These are phyloP conservation scores for Candida odintsovae DNA, from an alignment of 805 yeast genomes.

Conservation along the genomic window DNA sequence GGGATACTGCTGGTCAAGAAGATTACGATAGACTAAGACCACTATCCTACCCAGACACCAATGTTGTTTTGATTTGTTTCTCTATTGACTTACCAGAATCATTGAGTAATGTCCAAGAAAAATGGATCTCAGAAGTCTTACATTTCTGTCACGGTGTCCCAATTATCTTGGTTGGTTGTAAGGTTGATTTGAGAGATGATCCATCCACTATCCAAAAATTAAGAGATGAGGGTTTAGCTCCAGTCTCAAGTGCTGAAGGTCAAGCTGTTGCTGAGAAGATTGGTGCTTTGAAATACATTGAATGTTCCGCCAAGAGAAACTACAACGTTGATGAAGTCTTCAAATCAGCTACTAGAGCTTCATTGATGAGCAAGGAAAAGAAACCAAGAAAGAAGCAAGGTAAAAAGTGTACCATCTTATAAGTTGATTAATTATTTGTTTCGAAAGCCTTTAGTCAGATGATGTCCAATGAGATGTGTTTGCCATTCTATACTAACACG, in stretches of 20 bases:
- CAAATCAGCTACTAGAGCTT: constrained; percentile 89
- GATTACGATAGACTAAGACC: constrained; percentile 94
- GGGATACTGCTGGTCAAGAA: constrained; percentile 99
- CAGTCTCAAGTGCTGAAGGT: constrained; percentile 79
- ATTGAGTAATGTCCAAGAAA: constrained; percentile 88
- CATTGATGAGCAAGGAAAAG: constrained; percentile 49
- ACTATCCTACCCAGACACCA: constrained; percentile 85
- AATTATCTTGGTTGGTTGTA: constrained; percentile 88
- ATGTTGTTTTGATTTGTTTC: constrained; percentile 88
- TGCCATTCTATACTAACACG: not conserved
- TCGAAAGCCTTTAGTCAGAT: not conserved
- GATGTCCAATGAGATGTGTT: not conserved
- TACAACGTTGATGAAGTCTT: constrained; percentile 91
- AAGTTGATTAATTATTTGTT: constrained; percentile 10
- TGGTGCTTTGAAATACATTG: constrained; percentile 81
- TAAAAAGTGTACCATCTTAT: constrained; percentile 62
- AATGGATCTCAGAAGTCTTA: constrained; percentile 90
- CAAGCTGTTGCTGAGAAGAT: constrained; percentile 83
- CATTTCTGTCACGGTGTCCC: constrained; percentile 95
- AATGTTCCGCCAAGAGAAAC: constrained; percentile 89
- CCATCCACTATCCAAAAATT: constrained; percentile 69
- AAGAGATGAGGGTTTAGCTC: constrained; percentile 69
- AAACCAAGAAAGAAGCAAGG: constrained; percentile 44
- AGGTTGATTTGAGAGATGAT: constrained; percentile 83
- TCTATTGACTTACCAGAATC: constrained; percentile 90